Evolutionary conservation across 768 basidiomycete species (phyloP), one percentile per base, ranked within the genome.

Genomic region (Tylopilus cervinicoccineus): DNA sequence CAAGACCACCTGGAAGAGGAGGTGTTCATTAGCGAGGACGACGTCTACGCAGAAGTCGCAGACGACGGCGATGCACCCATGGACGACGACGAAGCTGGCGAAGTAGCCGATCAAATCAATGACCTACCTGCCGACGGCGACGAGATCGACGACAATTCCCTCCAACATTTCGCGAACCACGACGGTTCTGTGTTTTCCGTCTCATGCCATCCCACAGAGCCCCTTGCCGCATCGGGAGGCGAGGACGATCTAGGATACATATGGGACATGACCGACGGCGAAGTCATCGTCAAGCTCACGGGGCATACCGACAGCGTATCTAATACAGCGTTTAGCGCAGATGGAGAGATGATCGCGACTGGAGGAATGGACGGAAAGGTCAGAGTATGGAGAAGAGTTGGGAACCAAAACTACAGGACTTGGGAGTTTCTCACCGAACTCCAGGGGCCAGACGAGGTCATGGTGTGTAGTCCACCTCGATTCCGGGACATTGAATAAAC

Each of bases 321-420:
- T 5, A 76, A 76, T 45, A 76, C 78, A 4, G 84, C 76, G 19
- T 99, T 89, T 79, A 95, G 83, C 64, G 59, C 72, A 1, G 95
- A 98, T 63, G 96, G 96, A 2, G 87, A 96, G 70, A 78, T 96
- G 78, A 76, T 94, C 48, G 84, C 94, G 14, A 96, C 94, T 0
- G 96, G 95, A 10, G 96, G 96, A 0, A 98, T 99, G 96, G 96
- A 99, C 60, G 96, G 96, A 9, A 85, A 83, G 64, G 85, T 97
- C 32, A 76, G 94, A 52, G 72, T 99, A 52, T 99, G 96, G 96
- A 73, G 86, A 62, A 75, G 92, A 59, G 86, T 92, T 13, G 86
- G 83, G 5, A 85, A 73, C 55, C 82, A 84, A 38, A 70, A 84
- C 51, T 88, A 83, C 70, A 79, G 73, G 52, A 78, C 72, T 44